Evolutionary conservation across 2,329 filamentous ascomycete genomes (phyloP), one percentile per base, ranked within the genome.

Genomic region (Nectriaceae sp.): DNA sequence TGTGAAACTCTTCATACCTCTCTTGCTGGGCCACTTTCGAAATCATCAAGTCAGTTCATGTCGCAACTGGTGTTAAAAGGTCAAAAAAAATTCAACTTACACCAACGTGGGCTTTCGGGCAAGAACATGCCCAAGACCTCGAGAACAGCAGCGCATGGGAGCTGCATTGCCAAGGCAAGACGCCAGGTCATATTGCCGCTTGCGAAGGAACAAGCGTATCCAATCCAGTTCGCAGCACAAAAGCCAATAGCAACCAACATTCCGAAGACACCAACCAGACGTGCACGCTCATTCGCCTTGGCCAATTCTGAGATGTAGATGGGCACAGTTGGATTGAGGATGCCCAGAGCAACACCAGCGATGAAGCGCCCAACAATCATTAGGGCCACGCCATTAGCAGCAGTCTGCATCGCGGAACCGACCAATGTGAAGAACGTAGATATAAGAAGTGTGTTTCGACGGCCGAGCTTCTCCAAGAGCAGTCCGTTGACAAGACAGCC

Each of bases 201-300:
- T 1, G 62, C 63, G 44, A 64, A 71, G 0, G 62, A 60, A 8
- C 70, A 63, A 3, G 62, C 54, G 21, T 52, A 57, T n/a, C 60
- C 59, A 15, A 61, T 42, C 49, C 54, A 58, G 39, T 61, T 56
- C 0, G 57, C 52, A 0, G 57, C 18, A 11, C 43, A 40, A n/a
- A 57, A 58, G 22, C 55, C 50, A 18, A 49, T 46, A 11, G 52
- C 46, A 16, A 53, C 48, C 21, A 54, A 40, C 16, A 71, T 45
- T 13, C 64, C 60, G 44, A 75, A 71, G 2, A 70, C 60, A 0
- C 71, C 71, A 0, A 76, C 70, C 2, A 75, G 64, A 0, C 67
- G 67, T 3, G 73, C 74, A 8, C 74, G 70, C 5, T 74, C 65
- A 26, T 73, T 70, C 3, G 75, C 72, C 2, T 70, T 70, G 0